phyloP scores from a whole-genome alignment of 352 stramenopile species.

The Phytophthora pini region DNA sequence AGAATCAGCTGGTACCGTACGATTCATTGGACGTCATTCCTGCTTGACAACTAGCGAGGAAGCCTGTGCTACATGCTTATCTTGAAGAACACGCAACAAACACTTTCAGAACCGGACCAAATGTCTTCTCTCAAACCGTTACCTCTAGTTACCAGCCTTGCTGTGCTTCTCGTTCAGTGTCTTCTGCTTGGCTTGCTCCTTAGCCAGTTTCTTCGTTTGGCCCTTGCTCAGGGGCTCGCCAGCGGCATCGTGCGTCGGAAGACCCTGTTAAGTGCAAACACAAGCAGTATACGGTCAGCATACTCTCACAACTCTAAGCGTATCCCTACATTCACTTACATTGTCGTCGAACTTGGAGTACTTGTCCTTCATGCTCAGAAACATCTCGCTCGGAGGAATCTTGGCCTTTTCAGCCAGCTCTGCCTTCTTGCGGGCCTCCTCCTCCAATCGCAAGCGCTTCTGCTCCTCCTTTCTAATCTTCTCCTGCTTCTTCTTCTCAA shows the following conservation, averaged over 20 bases:
- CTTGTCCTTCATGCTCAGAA: conserved; percentile 86
- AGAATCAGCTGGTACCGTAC: no score
- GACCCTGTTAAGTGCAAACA: conserved; percentile 59
- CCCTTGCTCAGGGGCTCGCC: conserved; percentile 96
- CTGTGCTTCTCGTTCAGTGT: conserved; percentile 87
- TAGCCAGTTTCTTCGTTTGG: conserved; percentile 97
- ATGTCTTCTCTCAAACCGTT: conserved; percentile 4
- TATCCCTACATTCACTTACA: conserved; percentile 36
- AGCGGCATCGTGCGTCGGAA: conserved; percentile 94
- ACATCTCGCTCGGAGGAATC: conserved; percentile 94
- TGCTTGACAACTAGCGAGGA: no score
- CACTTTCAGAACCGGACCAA: conserved; percentile 1
- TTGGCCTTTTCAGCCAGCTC: conserved; percentile 90
- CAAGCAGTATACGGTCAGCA: conserved; percentile 9
- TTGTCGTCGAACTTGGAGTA: conserved; percentile 93
- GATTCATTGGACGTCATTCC: no score
- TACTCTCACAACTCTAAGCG: conserved; percentile 1
- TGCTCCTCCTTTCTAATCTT: conserved; percentile 85
- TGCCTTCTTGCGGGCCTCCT: conserved; percentile 78
- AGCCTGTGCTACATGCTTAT: neutral
- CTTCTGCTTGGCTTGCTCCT: conserved; percentile 97
- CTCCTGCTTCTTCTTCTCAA: conserved; percentile 78
- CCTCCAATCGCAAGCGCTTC: conserved; percentile 73
- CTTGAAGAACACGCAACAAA: conserved; percentile 1
- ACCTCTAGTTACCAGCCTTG: conserved; percentile 36